Percentiles rank a stretch among this genome's conserved stretches.
Evolutionary conservation across 2,329 filamentous ascomycete species (phyloP).

Genomic region (Epichloe gansuensis): DNA sequence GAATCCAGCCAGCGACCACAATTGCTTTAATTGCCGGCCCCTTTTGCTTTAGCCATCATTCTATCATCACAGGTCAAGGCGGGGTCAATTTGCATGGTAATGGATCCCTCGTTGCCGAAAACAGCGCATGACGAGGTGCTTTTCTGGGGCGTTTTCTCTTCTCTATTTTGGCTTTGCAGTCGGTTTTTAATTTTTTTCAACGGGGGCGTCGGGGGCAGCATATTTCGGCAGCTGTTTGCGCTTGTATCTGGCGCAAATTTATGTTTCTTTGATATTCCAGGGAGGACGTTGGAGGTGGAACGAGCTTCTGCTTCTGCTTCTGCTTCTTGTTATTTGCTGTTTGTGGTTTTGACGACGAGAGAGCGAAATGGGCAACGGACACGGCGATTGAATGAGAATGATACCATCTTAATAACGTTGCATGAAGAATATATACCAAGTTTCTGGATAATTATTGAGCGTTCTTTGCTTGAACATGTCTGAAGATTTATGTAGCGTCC

Average conservation of each 20-base stretch:
- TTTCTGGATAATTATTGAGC: too few relatives aligned
- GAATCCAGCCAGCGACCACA: background rate
- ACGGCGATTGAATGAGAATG: constrained; percentile 3
- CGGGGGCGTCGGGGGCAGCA: too few relatives aligned
- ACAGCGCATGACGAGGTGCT: background rate
- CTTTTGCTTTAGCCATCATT: background rate
- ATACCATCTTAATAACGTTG: background rate
- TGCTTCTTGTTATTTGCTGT: background rate
- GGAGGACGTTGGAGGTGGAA: background rate
- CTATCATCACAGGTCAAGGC: background rate
- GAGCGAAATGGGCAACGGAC: background rate
- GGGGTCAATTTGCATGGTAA: background rate
- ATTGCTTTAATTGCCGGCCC: background rate
- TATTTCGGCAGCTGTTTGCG: background rate
- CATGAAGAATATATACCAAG: background rate
- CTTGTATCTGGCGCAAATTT: background rate
- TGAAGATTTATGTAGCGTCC: too few relatives aligned
- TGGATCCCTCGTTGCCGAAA: background rate
- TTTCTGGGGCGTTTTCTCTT: background rate
- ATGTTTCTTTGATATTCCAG: background rate
- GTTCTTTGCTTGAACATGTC: background rate
- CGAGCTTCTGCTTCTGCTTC: background rate
- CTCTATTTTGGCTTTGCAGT: background rate
- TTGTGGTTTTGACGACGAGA: background rate
- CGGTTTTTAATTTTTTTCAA: too few relatives aligned